Conservation (phyloP, 129 eudicot genomes). For the Arctium minus region DNA sequence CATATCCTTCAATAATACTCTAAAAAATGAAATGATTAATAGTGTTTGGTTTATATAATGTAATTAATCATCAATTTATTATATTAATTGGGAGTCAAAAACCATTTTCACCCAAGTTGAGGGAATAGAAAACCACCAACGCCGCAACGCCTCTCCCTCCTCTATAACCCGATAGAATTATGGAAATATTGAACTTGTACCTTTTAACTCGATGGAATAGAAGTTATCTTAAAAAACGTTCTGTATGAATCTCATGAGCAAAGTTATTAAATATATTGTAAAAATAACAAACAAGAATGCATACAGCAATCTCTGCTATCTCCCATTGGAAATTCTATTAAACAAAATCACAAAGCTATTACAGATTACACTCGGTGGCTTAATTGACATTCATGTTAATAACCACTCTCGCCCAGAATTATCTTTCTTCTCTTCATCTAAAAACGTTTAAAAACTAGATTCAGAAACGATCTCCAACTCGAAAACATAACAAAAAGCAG, state of each 20-base stretch:
- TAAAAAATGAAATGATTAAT: no score
- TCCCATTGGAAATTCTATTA: not conserved
- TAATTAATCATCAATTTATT: no score
- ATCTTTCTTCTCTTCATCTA: not conserved
- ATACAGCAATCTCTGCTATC: not conserved
- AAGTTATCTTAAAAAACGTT: no score
- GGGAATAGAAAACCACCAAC: not conserved
- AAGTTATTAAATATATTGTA: no score
- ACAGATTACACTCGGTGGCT: constrained; percentile 15
- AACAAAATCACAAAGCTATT: constrained; percentile 26
- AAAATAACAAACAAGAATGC: not conserved
- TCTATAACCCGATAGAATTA: not conserved
- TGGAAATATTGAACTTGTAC: no score
- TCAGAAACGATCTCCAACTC: not conserved
- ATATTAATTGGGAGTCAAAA: no score
- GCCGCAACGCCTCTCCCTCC: not conserved
- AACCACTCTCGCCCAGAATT: not conserved
- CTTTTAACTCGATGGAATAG: no score
- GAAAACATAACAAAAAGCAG: not conserved
- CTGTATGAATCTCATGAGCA: no score
- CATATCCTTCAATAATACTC: no score
- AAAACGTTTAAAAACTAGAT: not conserved
- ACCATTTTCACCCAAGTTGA: no score
- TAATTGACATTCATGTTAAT: not conserved
- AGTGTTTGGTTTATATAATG: no score